phyloP scores from a whole-genome alignment of 2,329 filamentous ascomycete genomes.

The Hypomyces perniciosus region DNA sequence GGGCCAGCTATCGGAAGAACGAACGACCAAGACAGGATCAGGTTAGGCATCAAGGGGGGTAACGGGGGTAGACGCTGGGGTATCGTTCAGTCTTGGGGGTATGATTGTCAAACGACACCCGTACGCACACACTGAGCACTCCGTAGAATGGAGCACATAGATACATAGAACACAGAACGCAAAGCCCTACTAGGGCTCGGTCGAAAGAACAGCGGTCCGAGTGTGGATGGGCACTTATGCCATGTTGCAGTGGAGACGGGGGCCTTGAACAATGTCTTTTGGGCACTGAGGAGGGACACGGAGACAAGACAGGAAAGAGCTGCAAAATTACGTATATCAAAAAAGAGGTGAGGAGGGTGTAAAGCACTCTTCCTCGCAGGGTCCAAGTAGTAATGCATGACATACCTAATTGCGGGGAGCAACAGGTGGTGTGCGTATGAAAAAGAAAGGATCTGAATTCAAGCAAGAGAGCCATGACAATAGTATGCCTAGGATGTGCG shows the following conservation, averaged over 20 bases:
- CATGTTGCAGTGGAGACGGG: slow-evolving; percentile 7
- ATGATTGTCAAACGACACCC: slow-evolving; percentile 11
- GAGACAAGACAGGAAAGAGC: slow-evolving; percentile 1
- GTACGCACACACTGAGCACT: slow-evolving; percentile 5
- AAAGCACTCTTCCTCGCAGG: slow-evolving; percentile 5
- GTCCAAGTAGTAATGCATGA: slow-evolving; percentile 31
- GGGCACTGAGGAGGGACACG: slow-evolving; percentile 8
- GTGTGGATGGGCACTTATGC: slow-evolving; percentile 9
- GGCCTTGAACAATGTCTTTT: slow-evolving; percentile 9
- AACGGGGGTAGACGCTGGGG: slow-evolving; percentile 12
- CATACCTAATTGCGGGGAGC: slow-evolving; percentile 41
- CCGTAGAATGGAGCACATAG: slow-evolving; percentile 12
- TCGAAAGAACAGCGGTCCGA: slow-evolving; percentile 9
- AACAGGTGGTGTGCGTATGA: neutral
- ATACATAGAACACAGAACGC: neutral
- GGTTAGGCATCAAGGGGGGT: slow-evolving; percentile 23
- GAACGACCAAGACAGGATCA: slow-evolving; percentile 18
- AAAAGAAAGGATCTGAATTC: neutral
- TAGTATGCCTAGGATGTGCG: too few relatives aligned
- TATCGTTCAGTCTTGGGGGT: slow-evolving; percentile 13
- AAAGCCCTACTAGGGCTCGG: slow-evolving; percentile 8
- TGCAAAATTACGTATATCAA: slow-evolving; percentile 10
- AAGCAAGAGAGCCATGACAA: neutral
- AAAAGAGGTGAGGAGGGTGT: slow-evolving; percentile 10
- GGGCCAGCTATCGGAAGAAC: slow-evolving; percentile 11